Conservation (phyloP, 129 eudicot species). For the Smallanthus sonchifolius region DNA sequence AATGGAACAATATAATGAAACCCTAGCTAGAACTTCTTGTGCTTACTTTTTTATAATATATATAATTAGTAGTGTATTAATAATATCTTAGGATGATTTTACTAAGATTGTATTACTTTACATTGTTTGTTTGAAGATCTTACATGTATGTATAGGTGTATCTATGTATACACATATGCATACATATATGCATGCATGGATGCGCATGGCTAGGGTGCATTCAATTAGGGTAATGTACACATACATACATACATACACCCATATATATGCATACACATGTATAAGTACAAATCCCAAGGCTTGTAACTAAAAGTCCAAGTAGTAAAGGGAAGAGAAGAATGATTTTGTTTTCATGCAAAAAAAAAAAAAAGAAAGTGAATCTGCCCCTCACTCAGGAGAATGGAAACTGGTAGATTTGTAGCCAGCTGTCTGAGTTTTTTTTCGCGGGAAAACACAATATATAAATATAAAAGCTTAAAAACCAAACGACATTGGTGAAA, state of each 20-base stretch:
- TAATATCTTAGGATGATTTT: too few species aligned
- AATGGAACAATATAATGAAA: background rate
- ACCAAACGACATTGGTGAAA: too few species aligned
- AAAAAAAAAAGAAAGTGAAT: background rate
- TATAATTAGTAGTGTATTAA: background rate
- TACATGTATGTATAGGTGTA: background rate
- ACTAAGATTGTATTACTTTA: background rate
- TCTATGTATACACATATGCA: too few species aligned
- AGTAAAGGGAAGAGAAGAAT: background rate
- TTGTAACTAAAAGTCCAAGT: slow-evolving; percentile 4
- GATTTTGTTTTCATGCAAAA: background rate
- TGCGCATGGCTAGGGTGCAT: slow-evolving; percentile 9
- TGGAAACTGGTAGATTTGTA: background rate
- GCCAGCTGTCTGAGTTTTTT: slow-evolving; percentile 1
- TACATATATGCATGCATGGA: background rate
- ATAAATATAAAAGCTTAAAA: too few species aligned
- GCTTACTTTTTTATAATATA: background rate
- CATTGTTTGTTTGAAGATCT: background rate
- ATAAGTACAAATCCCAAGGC: slow-evolving; percentile 26
- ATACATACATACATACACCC: background rate
- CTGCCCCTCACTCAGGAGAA: background rate
- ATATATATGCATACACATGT: background rate
- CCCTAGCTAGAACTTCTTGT: slow-evolving; percentile 1
- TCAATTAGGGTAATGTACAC: background rate
- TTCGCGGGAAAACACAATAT: background rate